Base-by-base conservation (phyloP, 2,329 filamentous ascomycete genomes). In the Cryphonectria carpinicola region DNA sequence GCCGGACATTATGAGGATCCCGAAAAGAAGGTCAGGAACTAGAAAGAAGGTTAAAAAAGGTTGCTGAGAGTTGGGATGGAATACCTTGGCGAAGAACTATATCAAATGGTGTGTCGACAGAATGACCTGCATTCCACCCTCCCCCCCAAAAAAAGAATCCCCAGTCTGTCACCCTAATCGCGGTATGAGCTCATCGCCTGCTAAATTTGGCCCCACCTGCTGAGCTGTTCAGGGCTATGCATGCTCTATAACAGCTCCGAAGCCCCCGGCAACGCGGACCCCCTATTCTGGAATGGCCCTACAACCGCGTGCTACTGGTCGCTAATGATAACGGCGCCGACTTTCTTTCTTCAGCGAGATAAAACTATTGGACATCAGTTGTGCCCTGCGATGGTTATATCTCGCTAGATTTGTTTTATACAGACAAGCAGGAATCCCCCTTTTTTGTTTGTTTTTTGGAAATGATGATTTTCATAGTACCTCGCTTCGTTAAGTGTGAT, bases 161-260 rank as follows among this genome's bases (percentile, higher is more conserved):
- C 19, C 32, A 35, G 7, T 39, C 32, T 39, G 35, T 22, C 32
- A 22, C 35, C 58, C 63, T 49, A 28, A 25, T 25, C 14, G 17
- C 4, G 41, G 28, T 65, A 65, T 65, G 63, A 65, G 63, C 63
- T 65, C 63, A 65, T 65, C 25, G 63, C 43, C 41, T 52, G 63
- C 41, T 22, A 65, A 35, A 52, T 49, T 49, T 39, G 63, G 63
- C 41, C 28, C 63, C 41, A 65, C 63, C n/a, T 35, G n/a, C 17
- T 65, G 41, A 49, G 63, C 41, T 46, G 25, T 65, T 37, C 41
- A 32, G 39, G 28, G 41, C 41, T 14, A 35, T 28, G 25, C 41
- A 32, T 46, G 28, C 43, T 25, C 62, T 32, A 41, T 43, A 65
- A 17, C 41, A 28, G 35, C 58, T 39, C 58, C 58, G 58, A 61